phyloP scores from a whole-genome alignment of 2,329 filamentous ascomycete species.

The Colletotrichum theobromicola region DNA sequence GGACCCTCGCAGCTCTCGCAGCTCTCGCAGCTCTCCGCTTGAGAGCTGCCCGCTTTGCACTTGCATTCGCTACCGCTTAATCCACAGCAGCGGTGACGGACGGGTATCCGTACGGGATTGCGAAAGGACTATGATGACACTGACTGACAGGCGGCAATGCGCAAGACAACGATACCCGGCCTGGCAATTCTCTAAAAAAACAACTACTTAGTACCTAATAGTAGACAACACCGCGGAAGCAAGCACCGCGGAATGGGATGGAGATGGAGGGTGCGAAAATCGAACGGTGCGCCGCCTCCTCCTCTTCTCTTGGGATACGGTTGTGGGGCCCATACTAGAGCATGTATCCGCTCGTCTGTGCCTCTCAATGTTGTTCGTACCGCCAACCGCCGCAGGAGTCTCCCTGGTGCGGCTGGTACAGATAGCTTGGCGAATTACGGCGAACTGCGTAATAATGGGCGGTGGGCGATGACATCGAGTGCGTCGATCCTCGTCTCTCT shows the following conservation, averaged over 20 bases:
- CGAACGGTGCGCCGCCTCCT: background rate
- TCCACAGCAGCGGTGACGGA: background rate
- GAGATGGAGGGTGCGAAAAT: background rate
- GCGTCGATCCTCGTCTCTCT: slow-evolving; percentile 2
- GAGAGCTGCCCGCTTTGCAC: background rate
- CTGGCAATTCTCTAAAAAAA: background rate
- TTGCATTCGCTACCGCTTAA: background rate
- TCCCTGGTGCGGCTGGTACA: background rate
- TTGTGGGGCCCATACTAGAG: background rate
- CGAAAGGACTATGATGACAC: background rate
- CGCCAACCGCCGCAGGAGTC: background rate
- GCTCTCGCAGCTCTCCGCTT: background rate
- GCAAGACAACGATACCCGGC: background rate
- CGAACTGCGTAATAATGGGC: background rate
- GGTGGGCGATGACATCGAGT: slow-evolving; percentile 21
- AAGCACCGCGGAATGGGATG: background rate
- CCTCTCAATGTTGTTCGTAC: background rate
- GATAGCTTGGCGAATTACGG: background rate
- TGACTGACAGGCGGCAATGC: background rate
- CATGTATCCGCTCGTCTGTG: background rate
- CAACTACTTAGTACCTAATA: no score
- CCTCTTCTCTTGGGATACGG: background rate
- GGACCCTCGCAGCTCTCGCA: background rate
- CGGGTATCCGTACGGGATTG: no score
- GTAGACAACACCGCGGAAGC: no score